Evolutionary conservation across 2,329 filamentous ascomycete species (phyloP).

Genomic region (Ramichloridium luteum): DNA sequence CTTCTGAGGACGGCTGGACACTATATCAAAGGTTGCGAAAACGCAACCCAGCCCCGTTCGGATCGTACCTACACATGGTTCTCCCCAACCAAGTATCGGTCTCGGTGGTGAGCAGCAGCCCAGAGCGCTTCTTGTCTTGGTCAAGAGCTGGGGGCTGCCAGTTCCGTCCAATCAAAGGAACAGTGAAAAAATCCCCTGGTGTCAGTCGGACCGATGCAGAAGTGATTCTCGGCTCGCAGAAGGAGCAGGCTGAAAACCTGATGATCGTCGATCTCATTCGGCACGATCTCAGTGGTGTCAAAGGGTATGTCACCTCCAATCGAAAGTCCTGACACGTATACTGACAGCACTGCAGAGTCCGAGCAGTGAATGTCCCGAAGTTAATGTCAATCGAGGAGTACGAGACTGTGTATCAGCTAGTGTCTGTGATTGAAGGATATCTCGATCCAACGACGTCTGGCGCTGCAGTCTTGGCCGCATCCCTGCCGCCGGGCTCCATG

Average conservation of each 20-base stretch:
- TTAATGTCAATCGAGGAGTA: constrained; percentile 85
- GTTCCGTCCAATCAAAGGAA: constrained; percentile 94
- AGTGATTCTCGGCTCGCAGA: constrained; percentile 61
- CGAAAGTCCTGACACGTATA: constrained; percentile 3
- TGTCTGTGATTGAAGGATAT: constrained; percentile 69
- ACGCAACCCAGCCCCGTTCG: constrained; percentile 72
- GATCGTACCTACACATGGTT: constrained; percentile 64
- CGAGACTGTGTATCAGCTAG: constrained; percentile 80
- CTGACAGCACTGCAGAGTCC: constrained; percentile 9
- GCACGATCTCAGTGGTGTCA: constrained; percentile 80
- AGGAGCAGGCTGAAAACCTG: constrained; percentile 89
- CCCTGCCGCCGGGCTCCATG: constrained; percentile 86
- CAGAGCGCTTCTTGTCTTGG: constrained; percentile 77
- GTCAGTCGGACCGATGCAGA: constrained; percentile 63
- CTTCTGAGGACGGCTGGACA: constrained; percentile 40
- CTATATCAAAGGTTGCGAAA: constrained; percentile 59
- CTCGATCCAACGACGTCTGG: constrained; percentile 44
- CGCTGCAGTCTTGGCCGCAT: constrained; percentile 62
- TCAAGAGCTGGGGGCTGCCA: constrained; percentile 49
- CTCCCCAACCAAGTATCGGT: constrained; percentile 22
- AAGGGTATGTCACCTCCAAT: constrained; percentile 45
- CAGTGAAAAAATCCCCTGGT: constrained; percentile 62
- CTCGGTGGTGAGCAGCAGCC: constrained; percentile 71
- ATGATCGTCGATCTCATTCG: constrained; percentile 98
- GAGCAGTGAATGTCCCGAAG: constrained; percentile 58